Evolutionary conservation across 306 rosid genomes (phyloP).

Genomic region (Herpetospermum pedunculosum): DNA sequence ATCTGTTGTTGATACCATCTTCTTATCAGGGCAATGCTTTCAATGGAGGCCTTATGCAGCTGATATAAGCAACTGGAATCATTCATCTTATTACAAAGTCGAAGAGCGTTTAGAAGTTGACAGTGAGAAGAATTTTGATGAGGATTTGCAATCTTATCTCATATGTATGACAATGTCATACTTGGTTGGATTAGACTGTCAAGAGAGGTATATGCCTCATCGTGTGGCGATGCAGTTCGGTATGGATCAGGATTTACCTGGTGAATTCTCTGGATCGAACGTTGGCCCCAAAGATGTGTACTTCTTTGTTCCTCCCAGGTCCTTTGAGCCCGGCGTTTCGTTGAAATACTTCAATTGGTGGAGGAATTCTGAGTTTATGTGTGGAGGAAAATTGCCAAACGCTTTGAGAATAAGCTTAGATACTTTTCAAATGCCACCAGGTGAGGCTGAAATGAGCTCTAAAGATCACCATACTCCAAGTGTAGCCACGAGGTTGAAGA

Average conservation of each 20-base stretch:
- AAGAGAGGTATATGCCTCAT: conserved; percentile 33
- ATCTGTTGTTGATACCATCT: conserved; percentile 2
- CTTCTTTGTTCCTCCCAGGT: conserved; percentile 11
- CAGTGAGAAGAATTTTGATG: conserved; percentile 1
- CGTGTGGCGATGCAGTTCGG: conserved; percentile 64
- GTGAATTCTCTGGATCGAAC: neutral
- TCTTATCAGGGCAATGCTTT: conserved; percentile 14
- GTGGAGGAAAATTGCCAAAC: neutral
- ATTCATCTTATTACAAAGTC: conserved; percentile 8
- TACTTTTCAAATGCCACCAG: neutral
- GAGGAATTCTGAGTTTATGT: conserved; percentile 10
- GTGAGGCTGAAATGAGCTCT: neutral
- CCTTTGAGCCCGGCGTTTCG: conserved; percentile 16
- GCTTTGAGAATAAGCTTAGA: neutral
- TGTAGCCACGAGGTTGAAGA: neutral
- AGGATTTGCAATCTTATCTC: conserved; percentile 18
- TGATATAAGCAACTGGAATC: conserved; percentile 7
- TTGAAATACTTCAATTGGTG: conserved; percentile 33
- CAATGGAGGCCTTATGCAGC: conserved; percentile 35
- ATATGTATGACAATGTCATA: conserved; percentile 25
- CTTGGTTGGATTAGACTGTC: conserved; percentile 24
- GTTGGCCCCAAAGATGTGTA: neutral
- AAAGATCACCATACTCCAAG: neutral
- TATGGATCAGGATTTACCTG: conserved; percentile 49
- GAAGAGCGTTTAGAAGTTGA: conserved; percentile 8